These are phyloP conservation scores for Verticillium zaregamsianum DNA, from an alignment of 2,329 filamentous ascomycete genomes.

Conservation along the genomic window DNA sequence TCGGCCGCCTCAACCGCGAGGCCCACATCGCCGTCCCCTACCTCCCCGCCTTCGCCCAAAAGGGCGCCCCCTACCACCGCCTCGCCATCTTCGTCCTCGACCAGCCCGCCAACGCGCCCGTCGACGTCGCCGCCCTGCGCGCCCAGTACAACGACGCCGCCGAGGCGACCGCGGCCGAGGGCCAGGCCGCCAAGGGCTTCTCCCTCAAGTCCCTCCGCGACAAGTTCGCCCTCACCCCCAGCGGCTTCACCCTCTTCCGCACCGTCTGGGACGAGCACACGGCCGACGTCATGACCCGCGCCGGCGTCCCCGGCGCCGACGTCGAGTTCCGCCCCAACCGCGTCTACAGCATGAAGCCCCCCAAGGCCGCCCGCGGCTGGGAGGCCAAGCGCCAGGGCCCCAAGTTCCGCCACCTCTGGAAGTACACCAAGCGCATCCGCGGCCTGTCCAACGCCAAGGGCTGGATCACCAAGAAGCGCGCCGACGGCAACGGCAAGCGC, in stretches of 20 bases:
- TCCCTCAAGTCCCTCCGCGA: slow-evolving; percentile 70
- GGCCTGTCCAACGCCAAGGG: slow-evolving; percentile 37
- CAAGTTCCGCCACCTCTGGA: slow-evolving; percentile 62
- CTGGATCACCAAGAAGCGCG: slow-evolving; percentile 30
- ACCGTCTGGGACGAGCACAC: slow-evolving; percentile 86
- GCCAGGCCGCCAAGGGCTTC: slow-evolving; percentile 54
- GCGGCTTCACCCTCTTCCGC: slow-evolving; percentile 86
- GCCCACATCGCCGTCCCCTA: slow-evolving; percentile 73
- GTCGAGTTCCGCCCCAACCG: slow-evolving; percentile 81
- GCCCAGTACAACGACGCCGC: slow-evolving; percentile 33
- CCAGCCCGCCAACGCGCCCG: slow-evolving; percentile 58
- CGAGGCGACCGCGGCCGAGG: slow-evolving; percentile 10
- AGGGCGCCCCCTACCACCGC: slow-evolving; percentile 88
- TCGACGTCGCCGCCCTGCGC: slow-evolving; percentile 57
- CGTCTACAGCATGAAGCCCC: slow-evolving; percentile 62
- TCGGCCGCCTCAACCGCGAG: slow-evolving; percentile 55
- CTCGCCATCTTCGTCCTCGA: slow-evolving; percentile 79
- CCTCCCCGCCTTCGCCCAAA: slow-evolving; percentile 82
- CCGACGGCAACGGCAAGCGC: slow-evolving; percentile 3
- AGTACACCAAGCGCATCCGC: slow-evolving; percentile 58
- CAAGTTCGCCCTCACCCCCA: slow-evolving; percentile 63
- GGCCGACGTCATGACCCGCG: slow-evolving; percentile 78
- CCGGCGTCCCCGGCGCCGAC: slow-evolving; percentile 70
- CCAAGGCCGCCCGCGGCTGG: slow-evolving; percentile 59
- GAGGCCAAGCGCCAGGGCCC: slow-evolving; percentile 61